A percentile compares a stretch with the other conserved stretches of the same genome.
phyloP scores from a whole-genome alignment of 805 yeast genomes.

The Debaryomyces castellii region DNA sequence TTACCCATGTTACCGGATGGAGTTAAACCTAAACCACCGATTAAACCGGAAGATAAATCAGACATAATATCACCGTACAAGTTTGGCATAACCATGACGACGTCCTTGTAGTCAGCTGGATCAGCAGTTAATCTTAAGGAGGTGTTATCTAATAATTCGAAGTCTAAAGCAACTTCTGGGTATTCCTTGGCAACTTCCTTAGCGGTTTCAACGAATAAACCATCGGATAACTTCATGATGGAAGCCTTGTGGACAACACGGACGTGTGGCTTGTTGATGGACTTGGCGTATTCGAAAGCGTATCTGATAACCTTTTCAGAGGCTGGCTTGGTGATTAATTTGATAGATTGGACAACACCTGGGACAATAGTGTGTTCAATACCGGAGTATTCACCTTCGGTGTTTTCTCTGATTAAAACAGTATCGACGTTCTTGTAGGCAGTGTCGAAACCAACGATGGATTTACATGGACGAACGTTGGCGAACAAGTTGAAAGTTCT shows the following conservation, averaged over 20 bases:
- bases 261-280: constrained; percentile 83
- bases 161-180: constrained; percentile 82
- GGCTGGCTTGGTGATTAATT: constrained; percentile 94
- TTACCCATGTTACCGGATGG: constrained; percentile 99
- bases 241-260: constrained; percentile 97
- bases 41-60: constrained; percentile 94
- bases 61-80: constrained; percentile 99
- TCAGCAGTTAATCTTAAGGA: constrained; percentile 86
- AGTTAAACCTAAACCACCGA: constrained; percentile 98
- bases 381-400: constrained; percentile 99
- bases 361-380: constrained; percentile 97
- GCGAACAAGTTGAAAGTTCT: constrained; percentile 96
- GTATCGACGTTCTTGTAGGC: constrained; percentile 89
- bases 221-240: constrained; percentile 97
- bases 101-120: constrained; percentile 82
- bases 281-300: constrained; percentile 94
- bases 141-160: constrained; percentile 93
- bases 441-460: constrained; percentile 90
- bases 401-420: constrained; percentile 96
- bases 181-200: constrained; percentile 85
- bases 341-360: constrained; percentile 97
- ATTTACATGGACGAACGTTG: constrained; percentile 95
- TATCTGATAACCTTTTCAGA: constrained; percentile 95
- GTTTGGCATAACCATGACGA: constrained; percentile 98
- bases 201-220: constrained; percentile 91